Percentiles rank a stretch among this genome's conserved stretches.
Conservation (phyloP, 2,329 filamentous ascomycete genomes). For the Trichoderma sp. region DNA sequence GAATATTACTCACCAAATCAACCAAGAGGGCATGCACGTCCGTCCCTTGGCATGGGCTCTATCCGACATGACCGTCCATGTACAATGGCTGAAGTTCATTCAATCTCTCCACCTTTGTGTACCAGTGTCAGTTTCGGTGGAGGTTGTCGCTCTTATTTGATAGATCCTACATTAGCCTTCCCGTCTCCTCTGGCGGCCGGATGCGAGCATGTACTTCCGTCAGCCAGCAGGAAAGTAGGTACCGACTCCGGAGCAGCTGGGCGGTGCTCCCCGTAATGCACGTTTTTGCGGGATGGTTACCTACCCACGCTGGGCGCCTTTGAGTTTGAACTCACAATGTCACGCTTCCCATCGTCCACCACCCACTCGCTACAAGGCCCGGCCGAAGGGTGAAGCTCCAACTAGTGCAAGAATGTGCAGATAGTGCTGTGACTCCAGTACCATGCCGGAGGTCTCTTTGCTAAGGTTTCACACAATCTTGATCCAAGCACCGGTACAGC, state of each 20-base stretch:
- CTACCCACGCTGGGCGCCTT: not conserved
- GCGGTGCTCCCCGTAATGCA: slow-evolving; percentile 12
- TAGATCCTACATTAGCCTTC: slow-evolving; percentile 35
- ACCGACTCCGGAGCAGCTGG: slow-evolving; percentile 14
- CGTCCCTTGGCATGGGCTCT: not conserved
- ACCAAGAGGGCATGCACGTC: not conserved
- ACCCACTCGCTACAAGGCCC: not conserved
- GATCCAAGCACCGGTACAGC: not conserved
- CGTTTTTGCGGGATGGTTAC: not conserved
- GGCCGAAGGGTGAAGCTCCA: not conserved
- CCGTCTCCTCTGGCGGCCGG: slow-evolving; percentile 29
- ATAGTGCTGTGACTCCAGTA: not conserved
- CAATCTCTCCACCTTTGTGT: slow-evolving; percentile 26
- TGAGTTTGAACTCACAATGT: not conserved
- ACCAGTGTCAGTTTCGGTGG: slow-evolving; percentile 30
- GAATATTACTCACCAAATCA: not conserved
- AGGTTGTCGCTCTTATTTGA: slow-evolving; percentile 24
- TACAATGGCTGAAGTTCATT: slow-evolving; percentile 16
- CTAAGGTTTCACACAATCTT: not conserved
- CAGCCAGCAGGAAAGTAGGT: slow-evolving; percentile 19
- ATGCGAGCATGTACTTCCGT: slow-evolving; percentile 26
- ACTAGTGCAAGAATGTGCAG: not conserved
- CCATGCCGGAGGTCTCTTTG: not conserved
- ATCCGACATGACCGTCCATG: slow-evolving; percentile 7
- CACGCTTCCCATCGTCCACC: not conserved